Conservation (phyloP, 345 rosid species). For the Cardamine chenopodiifolia region DNA sequence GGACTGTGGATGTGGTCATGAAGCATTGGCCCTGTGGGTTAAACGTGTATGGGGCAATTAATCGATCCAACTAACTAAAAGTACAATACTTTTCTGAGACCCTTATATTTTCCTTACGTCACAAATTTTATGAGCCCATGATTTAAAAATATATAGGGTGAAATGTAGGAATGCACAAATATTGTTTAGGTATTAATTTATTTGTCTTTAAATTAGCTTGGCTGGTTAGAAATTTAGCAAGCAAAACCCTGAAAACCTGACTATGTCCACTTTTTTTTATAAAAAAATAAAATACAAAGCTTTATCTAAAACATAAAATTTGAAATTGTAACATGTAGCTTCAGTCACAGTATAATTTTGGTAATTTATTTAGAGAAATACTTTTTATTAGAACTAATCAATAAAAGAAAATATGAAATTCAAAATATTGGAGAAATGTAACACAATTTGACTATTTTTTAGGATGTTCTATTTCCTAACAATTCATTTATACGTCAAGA, state of each 20-base stretch:
- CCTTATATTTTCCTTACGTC: constrained; percentile 11
- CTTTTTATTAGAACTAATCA: not conserved
- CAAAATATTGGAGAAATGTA: not conserved
- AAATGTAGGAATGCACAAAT: not conserved
- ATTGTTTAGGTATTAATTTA: not conserved
- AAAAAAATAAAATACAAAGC: too few species aligned
- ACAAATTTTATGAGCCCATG: not conserved
- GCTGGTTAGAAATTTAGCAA: too few species aligned
- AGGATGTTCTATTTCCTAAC: not conserved
- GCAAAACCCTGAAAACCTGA: too few species aligned
- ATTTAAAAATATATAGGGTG: not conserved
- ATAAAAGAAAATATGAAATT: too few species aligned
- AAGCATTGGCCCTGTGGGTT: constrained; percentile 19
- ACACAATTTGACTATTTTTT: too few species aligned
- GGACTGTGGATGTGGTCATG: constrained; percentile 28
- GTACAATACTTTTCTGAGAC: constrained; percentile 7
- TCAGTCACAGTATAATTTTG: not conserved
- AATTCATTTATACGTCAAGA: not conserved
- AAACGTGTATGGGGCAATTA: constrained; percentile 17
- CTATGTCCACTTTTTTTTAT: too few species aligned
- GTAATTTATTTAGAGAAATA: not conserved
- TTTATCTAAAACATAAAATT: too few species aligned
- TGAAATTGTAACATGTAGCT: not conserved
- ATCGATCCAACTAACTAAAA: constrained; percentile 26
- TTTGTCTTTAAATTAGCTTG: not conserved